phyloP scores from a whole-genome alignment of 805 yeast species.

The Saccharomycopsis schoenii region DNA sequence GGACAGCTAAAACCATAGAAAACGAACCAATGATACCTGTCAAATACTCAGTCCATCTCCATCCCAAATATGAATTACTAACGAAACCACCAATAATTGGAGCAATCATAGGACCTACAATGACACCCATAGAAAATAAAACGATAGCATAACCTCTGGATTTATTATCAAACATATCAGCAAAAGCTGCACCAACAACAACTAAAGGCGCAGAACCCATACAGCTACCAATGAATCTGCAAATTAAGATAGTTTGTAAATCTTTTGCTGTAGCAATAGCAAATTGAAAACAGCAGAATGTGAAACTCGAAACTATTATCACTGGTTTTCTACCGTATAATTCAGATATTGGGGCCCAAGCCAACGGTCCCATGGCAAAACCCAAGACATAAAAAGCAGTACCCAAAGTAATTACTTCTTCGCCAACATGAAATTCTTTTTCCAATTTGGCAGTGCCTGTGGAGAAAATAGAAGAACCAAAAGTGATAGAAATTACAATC shows the following conservation, averaged over 20 bases:
- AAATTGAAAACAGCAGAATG: conserved; percentile 51
- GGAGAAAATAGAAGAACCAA: conserved; percentile 81
- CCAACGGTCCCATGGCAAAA: conserved; percentile 84
- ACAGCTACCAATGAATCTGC: conserved; percentile 73
- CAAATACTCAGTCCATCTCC: conserved; percentile 78
- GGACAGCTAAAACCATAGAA: conserved; percentile 29
- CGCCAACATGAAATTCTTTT: conserved; percentile 47
- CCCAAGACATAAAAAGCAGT: conserved; percentile 83
- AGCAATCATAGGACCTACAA: conserved; percentile 71
- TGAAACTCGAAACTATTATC: conserved; percentile 44
- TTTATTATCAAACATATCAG: conserved; percentile 62
- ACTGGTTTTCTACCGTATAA: conserved; percentile 55
- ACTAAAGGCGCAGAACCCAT: conserved; percentile 81
- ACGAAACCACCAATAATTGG: conserved; percentile 73
- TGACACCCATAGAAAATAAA: conserved; percentile 62
- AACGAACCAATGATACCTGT: conserved; percentile 51
- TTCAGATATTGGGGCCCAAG: conserved; percentile 88
- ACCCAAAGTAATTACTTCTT: conserved; percentile 63
- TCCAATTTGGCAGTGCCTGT: conserved; percentile 43
- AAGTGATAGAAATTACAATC: conserved; percentile 44
- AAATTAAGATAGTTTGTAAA: conserved; percentile 63
- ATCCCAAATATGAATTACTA: conserved; percentile 49
- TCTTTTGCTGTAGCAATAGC: conserved; percentile 75
- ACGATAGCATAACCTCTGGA: conserved; percentile 70
- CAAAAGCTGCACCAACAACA: conserved; percentile 78